phyloP scores from a whole-genome alignment of 2,329 filamentous ascomycete genomes.

The Diplocarpon mali region DNA sequence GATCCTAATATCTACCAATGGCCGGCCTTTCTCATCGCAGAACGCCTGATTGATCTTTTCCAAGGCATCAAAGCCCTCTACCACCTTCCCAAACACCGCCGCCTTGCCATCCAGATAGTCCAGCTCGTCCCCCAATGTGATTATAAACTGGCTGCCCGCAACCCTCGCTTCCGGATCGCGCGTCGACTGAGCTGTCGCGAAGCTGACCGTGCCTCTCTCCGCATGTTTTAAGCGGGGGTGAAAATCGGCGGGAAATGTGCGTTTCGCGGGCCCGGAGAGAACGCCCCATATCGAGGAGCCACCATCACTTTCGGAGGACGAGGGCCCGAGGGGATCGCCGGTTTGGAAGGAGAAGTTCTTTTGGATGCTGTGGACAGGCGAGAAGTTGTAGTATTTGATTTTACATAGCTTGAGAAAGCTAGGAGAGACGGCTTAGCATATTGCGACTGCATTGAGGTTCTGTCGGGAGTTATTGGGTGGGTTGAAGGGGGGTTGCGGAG shows the following conservation, averaged over 20 bases:
- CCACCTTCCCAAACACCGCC: constrained; percentile 90
- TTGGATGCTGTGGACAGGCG: constrained; percentile 82
- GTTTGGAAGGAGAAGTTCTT: constrained; percentile 95
- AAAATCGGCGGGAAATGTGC: constrained; percentile 75
- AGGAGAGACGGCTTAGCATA: constrained; percentile 38
- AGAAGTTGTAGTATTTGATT: constrained; percentile 98
- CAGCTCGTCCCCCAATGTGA: constrained; percentile 80
- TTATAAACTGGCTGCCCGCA: constrained; percentile 85
- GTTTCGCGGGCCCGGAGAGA: constrained; percentile 56
- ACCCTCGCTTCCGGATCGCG: constrained; percentile 71
- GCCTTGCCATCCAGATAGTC: constrained; percentile 88
- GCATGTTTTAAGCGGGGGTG: constrained; percentile 79
- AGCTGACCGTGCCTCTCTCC: constrained; percentile 87
- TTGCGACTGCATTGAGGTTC: constrained; percentile 32
- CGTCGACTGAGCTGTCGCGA: constrained; percentile 77
- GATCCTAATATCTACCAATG: constrained; percentile 88
- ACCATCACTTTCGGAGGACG: constrained; percentile 76
- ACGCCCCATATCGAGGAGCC: constrained; percentile 89
- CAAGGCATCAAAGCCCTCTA: constrained; percentile 87
- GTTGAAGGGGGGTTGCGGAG: constrained; percentile 4
- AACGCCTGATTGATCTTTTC: constrained; percentile 91
- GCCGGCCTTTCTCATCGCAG: constrained; percentile 73
- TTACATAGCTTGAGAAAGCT: constrained; percentile 99
- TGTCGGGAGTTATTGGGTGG: constrained; percentile 30
- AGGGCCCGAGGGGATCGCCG: constrained; percentile 83